Conservation (phyloP, 2,329 filamentous ascomycete genomes). For the Capronia coronata region DNA sequence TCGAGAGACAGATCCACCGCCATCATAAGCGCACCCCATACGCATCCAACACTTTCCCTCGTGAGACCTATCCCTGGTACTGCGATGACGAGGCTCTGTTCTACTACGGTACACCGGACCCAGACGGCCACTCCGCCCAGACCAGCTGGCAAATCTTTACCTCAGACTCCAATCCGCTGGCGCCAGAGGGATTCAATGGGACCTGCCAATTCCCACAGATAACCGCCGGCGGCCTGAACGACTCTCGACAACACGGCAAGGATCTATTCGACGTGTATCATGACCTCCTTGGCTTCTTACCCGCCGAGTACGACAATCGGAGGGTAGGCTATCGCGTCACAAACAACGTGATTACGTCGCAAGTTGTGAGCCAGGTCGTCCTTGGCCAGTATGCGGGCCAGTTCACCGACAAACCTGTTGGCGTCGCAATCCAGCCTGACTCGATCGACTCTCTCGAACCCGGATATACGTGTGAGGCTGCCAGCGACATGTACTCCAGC, state of each 20-base stretch:
- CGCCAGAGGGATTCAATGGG: slow-evolving; percentile 60
- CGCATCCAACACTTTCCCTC: slow-evolving; percentile 66
- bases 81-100: slow-evolving; percentile 65
- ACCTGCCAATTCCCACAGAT: slow-evolving; percentile 79
- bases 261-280: slow-evolving; percentile 73
- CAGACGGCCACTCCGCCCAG: slow-evolving; percentile 43
- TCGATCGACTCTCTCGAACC: slow-evolving; percentile 69
- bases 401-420: slow-evolving; percentile 27
- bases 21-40: slow-evolving; percentile 84
- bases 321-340: slow-evolving; percentile 64
- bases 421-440: slow-evolving; percentile 42
- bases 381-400: slow-evolving; percentile 57
- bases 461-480: slow-evolving; percentile 58
- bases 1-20: slow-evolving; percentile 56
- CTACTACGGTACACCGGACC: slow-evolving; percentile 57
- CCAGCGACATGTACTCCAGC: slow-evolving; percentile 40
- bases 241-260: slow-evolving; percentile 68
- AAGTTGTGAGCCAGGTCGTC: slow-evolving; percentile 70
- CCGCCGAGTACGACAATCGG: slow-evolving; percentile 41
- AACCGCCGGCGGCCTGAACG: slow-evolving; percentile 62
- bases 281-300: slow-evolving; percentile 61
- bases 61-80: slow-evolving; percentile 65
- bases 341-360: slow-evolving; percentile 74
- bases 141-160: slow-evolving; percentile 62
- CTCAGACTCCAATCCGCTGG: slow-evolving; percentile 60